Conservation (phyloP, 441 rosid genomes). For the Raphanus hybrid region DNA sequence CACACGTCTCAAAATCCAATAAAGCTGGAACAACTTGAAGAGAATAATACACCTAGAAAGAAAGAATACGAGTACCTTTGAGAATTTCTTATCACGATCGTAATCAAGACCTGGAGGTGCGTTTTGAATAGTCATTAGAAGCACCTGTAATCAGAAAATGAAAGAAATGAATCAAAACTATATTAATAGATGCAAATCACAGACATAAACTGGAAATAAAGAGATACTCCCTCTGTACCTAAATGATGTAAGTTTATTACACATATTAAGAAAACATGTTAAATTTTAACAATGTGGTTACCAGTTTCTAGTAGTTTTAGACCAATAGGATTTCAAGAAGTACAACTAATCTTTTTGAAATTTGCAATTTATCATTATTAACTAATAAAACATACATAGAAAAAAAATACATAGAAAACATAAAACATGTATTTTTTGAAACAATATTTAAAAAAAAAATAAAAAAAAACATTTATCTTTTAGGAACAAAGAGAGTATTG, state of each 20-base stretch:
- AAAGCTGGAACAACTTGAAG: background rate
- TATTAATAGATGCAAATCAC: conserved; percentile 12
- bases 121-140: conserved; percentile 96
- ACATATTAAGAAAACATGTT: too few relatives aligned
- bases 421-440: too few relatives aligned
- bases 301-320: too few relatives aligned
- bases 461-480: too few relatives aligned
- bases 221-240: background rate
- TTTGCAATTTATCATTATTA: too few relatives aligned
- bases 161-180: background rate
- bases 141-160: conserved; percentile 60
- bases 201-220: conserved; percentile 12
- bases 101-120: conserved; percentile 99
- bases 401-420: too few relatives aligned
- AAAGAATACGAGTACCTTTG: conserved; percentile 93
- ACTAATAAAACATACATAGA: too few relatives aligned
- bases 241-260: too few relatives aligned
- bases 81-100: conserved; percentile 96
- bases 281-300: too few relatives aligned
- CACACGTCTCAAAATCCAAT: background rate
- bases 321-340: too few relatives aligned
- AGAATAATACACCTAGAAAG: conserved; percentile 58
- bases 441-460: too few relatives aligned
- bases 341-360: too few relatives aligned
- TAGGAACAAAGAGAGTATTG: background rate